Evolutionary conservation across 2,329 filamentous ascomycete genomes (phyloP).

Genomic region (Trichophyton simii): DNA sequence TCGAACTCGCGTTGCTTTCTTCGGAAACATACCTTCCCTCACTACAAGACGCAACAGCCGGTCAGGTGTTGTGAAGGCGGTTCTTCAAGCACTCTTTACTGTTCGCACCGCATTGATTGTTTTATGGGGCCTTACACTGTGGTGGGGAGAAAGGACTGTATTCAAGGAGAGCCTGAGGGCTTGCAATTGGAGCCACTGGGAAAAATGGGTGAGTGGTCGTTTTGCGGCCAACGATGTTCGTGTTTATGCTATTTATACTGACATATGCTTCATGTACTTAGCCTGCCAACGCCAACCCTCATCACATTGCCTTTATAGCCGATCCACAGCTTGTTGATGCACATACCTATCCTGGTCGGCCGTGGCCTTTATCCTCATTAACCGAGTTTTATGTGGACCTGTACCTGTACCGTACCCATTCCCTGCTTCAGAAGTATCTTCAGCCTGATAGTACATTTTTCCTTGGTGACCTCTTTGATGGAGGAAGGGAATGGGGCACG

Average conservation of each 20-base stretch:
- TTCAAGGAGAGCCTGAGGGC: conserved; percentile 57
- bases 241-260: background rate
- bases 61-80: conserved; percentile 10
- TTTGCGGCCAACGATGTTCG: background rate
- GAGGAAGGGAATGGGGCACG: conserved; percentile 88
- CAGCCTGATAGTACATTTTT: conserved; percentile 84
- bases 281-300: conserved; percentile 66
- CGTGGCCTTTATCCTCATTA: conserved; percentile 55
- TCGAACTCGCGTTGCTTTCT: background rate
- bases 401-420: conserved; percentile 74
- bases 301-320: conserved; percentile 72
- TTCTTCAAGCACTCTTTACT: conserved; percentile 18
- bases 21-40: conserved; percentile 10
- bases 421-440: conserved; percentile 59
- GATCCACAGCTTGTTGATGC: conserved; percentile 89
- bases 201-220: conserved; percentile 62
- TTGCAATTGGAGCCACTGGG: conserved; percentile 81
- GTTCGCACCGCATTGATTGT: conserved; percentile 55
- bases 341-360: conserved; percentile 82
- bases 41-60: conserved; percentile 13
- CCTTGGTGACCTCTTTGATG: conserved; percentile 88
- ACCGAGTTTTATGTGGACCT: conserved; percentile 71
- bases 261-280: conserved; percentile 26
- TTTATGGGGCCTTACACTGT: conserved; percentile 63
- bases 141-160: conserved; percentile 73